Conservation (phyloP, 257 asterid species). For the Knoxia roxburghii region DNA sequence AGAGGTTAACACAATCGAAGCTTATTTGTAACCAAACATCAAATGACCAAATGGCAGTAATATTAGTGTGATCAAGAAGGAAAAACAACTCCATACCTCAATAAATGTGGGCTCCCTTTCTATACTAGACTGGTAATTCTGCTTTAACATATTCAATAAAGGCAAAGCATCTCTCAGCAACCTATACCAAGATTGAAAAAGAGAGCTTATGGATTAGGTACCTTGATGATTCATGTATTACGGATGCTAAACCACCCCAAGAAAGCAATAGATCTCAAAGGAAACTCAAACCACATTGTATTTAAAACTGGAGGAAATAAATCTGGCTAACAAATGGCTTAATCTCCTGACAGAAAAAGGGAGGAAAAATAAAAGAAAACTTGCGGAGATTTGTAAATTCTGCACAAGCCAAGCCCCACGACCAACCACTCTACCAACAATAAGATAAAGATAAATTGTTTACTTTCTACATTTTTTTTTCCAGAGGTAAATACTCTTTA, state of each 20-base stretch:
- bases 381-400: background rate
- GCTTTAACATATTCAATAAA: slow-evolving; percentile 76
- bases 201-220: slow-evolving; percentile 10
- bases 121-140: slow-evolving; percentile 54
- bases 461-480: background rate
- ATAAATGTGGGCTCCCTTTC: slow-evolving; percentile 64
- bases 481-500: background rate
- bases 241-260: background rate
- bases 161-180: slow-evolving; percentile 95
- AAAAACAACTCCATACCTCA: slow-evolving; percentile 46
- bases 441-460: too few species aligned
- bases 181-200: slow-evolving; percentile 39
- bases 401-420: too few species aligned
- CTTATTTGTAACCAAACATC: slow-evolving; percentile 1
- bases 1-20: background rate
- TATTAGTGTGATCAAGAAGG: slow-evolving; percentile 4
- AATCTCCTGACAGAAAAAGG: background rate
- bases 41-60: background rate
- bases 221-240: background rate
- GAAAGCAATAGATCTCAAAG: background rate
- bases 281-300: background rate
- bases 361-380: background rate
- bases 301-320: background rate
- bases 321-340: background rate
- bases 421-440: too few species aligned